phyloP scores from a whole-genome alignment of 2,329 filamentous ascomycete species.

The Hypoxylon sp. region DNA sequence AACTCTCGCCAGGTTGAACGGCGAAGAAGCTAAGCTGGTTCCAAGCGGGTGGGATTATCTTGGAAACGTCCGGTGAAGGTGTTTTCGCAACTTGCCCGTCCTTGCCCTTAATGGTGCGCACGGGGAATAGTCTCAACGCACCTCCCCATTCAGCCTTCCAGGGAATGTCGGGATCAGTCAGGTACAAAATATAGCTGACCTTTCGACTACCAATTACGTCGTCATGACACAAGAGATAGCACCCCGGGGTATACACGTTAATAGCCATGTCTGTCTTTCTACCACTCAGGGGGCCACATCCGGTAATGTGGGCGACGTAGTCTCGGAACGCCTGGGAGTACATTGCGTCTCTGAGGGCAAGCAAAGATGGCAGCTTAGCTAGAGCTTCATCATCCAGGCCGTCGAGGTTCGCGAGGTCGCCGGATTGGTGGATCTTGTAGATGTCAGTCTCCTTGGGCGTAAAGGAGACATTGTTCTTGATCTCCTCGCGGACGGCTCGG shows the following conservation, averaged over 20 bases:
- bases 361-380: constrained; percentile 87
- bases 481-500: constrained; percentile 88
- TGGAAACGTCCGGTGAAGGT: constrained; percentile 81
- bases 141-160: constrained; percentile 96
- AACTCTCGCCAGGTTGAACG: constrained; percentile 97
- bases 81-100: constrained; percentile 84
- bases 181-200: constrained; percentile 96
- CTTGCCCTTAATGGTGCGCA: constrained; percentile 73
- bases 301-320: constrained; percentile 89
- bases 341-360: constrained; percentile 91
- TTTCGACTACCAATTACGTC: constrained; percentile 98
- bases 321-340: constrained; percentile 92
- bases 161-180: constrained; percentile 90
- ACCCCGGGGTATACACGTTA: constrained; percentile 97
- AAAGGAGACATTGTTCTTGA: constrained; percentile 91
- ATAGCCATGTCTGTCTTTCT: constrained; percentile 99
- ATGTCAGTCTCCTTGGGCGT: constrained; percentile 99
- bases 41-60: constrained; percentile 93
- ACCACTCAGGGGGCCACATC: constrained; percentile 88
- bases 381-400: constrained; percentile 90
- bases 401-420: constrained; percentile 96
- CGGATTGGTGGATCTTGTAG: constrained; percentile 99
- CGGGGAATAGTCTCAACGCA: constrained; percentile 88
- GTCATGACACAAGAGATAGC: constrained; percentile 95
- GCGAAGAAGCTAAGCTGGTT: constrained; percentile 99